Evolutionary conservation across 208 protist genomes (phyloP).

Genomic region (Herpetomonas samuelpessoai): DNA sequence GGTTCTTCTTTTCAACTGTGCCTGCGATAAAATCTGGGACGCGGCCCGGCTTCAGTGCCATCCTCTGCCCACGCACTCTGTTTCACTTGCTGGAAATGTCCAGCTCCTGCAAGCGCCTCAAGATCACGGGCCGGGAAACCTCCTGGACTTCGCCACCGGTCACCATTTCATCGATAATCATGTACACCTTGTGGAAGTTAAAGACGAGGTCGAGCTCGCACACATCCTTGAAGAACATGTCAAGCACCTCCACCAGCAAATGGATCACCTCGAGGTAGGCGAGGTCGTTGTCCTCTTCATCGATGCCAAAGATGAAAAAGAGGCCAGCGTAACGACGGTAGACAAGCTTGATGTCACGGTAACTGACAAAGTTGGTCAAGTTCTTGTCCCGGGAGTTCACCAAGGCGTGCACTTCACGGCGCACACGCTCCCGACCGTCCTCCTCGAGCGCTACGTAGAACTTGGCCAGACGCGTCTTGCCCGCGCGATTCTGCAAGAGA

Average conservation of each 20-base stretch:
- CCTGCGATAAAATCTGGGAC: no score
- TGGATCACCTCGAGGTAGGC: slow-evolving; percentile 98
- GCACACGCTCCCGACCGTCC: slow-evolving; percentile 92
- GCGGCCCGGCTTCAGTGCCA: no score
- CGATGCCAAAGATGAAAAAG: slow-evolving; percentile 99
- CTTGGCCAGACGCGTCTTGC: slow-evolving; percentile 98
- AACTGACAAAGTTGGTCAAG: slow-evolving; percentile 97
- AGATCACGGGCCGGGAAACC: slow-evolving; percentile 92
- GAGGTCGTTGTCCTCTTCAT: slow-evolving; percentile 98
- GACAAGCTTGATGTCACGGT: slow-evolving; percentile 94
- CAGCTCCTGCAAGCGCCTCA: slow-evolving; percentile 90
- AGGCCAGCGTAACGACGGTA: slow-evolving; percentile 99
- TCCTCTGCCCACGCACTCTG: background rate
- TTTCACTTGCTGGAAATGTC: slow-evolving; percentile 86
- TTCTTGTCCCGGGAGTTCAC: slow-evolving; percentile 94
- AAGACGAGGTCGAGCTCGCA: slow-evolving; percentile 99
- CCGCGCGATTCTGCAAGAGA: slow-evolving; percentile 98
- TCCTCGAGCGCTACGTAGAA: slow-evolving; percentile 97
- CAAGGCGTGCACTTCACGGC: slow-evolving; percentile 95
- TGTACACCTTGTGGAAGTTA: slow-evolving; percentile 99
- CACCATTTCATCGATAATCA: slow-evolving; percentile 99
- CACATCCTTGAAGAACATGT: slow-evolving; percentile 99
- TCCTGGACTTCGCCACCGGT: slow-evolving; percentile 98
- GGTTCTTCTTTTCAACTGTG: no score
- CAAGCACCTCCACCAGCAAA: slow-evolving; percentile 97